Conservation (phyloP, 768 basidiomycete species). For the Mrakia frigida region DNA sequence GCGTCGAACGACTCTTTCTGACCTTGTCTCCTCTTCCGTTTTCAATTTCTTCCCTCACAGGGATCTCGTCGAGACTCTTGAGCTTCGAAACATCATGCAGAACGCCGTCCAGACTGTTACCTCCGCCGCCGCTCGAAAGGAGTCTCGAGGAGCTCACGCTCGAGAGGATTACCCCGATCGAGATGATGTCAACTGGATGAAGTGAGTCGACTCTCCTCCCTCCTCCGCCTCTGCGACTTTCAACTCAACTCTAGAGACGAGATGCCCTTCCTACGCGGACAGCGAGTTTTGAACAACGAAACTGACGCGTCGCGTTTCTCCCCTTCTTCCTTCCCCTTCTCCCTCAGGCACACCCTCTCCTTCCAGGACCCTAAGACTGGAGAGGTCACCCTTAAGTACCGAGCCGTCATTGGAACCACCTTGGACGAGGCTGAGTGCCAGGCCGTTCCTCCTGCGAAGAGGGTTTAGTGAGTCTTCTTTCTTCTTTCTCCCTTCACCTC, state of each 20-base stretch:
- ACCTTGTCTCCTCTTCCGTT: not conserved
- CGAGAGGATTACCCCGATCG: constrained; percentile 99
- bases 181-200: constrained; percentile 77
- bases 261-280: too few species aligned
- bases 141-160: constrained; percentile 96
- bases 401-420: constrained; percentile 74
- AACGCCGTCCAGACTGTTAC: constrained; percentile 94
- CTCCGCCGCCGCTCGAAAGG: constrained; percentile 73
- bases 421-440: constrained; percentile 76
- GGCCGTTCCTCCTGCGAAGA: constrained; percentile 94
- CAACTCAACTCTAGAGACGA: too few species aligned
- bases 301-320: not conserved
- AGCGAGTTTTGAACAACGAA: not conserved
- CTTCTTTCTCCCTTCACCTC: not conserved
- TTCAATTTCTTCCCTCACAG: not conserved
- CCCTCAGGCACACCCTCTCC: constrained; percentile 60
- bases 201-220: constrained; percentile 27
- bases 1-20: not conserved
- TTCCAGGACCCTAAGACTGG: constrained; percentile 77
- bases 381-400: constrained; percentile 84
- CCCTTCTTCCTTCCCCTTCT: not conserved
- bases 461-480: constrained; percentile 64
- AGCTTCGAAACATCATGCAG: constrained; percentile 91
- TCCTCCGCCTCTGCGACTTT: too few species aligned
- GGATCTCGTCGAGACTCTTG: constrained; percentile 93